Evolutionary conservation across 108 stramenopile species (phyloP), one percentile per base, ranked within the genome.

Genomic region (Nannochloropsis salina): DNA sequence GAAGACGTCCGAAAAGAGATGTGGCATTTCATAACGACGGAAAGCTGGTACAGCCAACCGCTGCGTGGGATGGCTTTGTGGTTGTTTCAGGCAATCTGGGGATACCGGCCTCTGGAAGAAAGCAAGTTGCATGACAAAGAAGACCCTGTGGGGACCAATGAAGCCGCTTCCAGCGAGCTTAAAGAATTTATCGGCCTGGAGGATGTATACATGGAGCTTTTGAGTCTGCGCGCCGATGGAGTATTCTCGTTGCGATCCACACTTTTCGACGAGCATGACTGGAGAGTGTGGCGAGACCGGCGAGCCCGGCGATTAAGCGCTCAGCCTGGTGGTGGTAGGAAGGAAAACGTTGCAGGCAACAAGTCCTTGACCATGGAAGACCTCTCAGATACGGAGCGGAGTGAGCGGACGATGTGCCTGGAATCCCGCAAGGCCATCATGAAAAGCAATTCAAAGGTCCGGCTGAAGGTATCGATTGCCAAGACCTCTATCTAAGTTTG

Each of bases 371-470:
- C 61, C 61, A 2, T 15, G 61, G 61, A 74, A 15, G 61, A 74
- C n/a, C n/a, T 74, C 20, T 74, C 61, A n/a, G 61, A 74, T 15
- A n/a, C 15, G 20, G 61, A 74, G n/a, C 61, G 61, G 1, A n/a
- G 61, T n/a, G 61, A 74, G 61, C 61, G 61, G 15, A 74, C 1
- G 61, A n/a, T n/a, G 61, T 74, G 61, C n/a, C 61, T 74, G 61
- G 61, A 74, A n/a, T 74, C 61, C 61, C 61, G 61, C 15, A n/a
- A 74, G 61, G 61, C 61, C n/a, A 74, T 74, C 61, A 74, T n/a
- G 20, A 74, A 74, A n/a, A 74, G 61, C n/a, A 74, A 74, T n/a
- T 74, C 61, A 4, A 74, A 74, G 61, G 61, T 74, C 20, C 61
- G 61, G 4, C 61, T 74, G 2, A 74, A 74, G 61, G 20, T 74